phyloP scores from a whole-genome alignment of 257 asterid genomes.

The Parsonsia alboflavescens region DNA sequence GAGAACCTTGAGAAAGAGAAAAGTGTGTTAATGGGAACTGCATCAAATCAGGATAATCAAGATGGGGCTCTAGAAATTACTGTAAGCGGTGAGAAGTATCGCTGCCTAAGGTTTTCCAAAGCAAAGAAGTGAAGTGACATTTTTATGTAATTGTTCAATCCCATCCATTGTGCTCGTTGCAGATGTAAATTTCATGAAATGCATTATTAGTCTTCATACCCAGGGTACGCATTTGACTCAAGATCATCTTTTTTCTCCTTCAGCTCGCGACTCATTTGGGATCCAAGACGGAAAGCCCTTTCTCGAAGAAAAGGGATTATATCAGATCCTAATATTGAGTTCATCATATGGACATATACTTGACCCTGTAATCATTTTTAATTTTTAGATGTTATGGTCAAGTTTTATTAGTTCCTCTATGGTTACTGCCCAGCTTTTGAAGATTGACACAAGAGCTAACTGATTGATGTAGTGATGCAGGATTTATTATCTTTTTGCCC shows the following conservation, averaged over 20 bases:
- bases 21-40: slow-evolving; percentile 96
- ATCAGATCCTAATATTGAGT: not conserved
- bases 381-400: not conserved
- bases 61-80: slow-evolving; percentile 99
- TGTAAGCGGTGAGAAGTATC: slow-evolving; percentile 94
- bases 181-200: not conserved
- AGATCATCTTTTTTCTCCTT: not conserved
- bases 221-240: not conserved
- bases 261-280: not conserved
- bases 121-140: slow-evolving; percentile 69
- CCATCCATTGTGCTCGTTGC: not conserved
- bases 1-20: slow-evolving; percentile 97
- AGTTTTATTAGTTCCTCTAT: not conserved
- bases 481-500: not conserved
- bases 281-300: not conserved
- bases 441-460: not conserved
- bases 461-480: not conserved
- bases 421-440: not conserved
- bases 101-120: slow-evolving; percentile 92
- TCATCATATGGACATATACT: not conserved
- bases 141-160: no score
- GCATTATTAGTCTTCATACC: not conserved
- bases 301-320: not conserved
- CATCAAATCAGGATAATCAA: slow-evolving; percentile 96
- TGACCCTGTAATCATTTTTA: not conserved